Conservation (phyloP, 495 filamentous ascomycete species). For the Hyaloscypha bicolor region DNA sequence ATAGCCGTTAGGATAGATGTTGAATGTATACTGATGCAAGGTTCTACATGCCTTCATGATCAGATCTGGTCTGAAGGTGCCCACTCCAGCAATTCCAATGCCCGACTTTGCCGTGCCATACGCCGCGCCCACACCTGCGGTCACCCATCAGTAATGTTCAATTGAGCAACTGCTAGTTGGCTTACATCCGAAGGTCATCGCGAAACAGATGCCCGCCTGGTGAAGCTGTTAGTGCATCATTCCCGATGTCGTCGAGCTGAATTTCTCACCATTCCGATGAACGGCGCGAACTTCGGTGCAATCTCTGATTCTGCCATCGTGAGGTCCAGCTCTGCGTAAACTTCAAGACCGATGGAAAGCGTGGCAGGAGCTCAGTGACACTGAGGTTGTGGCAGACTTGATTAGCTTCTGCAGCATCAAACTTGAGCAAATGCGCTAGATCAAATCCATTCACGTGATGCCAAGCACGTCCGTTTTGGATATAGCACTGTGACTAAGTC, state of each 20-base stretch:
- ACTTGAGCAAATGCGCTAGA: neutral
- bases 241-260: constrained; percentile 9
- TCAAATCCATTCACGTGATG: neutral
- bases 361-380: neutral
- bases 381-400: neutral
- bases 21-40: neutral
- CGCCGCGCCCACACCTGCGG: constrained; percentile 82
- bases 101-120: constrained; percentile 98
- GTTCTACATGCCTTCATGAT: constrained; percentile 86
- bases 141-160: constrained; percentile 19
- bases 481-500: neutral
- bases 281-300: constrained; percentile 90
- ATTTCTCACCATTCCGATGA: constrained; percentile 89
- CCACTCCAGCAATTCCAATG: constrained; percentile 94
- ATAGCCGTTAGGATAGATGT: constrained; percentile 29
- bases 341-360: neutral
- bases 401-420: neutral
- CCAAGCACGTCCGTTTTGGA: neutral
- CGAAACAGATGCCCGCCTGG: constrained; percentile 85
- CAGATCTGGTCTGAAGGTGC: constrained; percentile 87
- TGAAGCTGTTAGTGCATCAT: constrained; percentile 39
- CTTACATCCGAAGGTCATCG: constrained; percentile 96
- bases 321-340: constrained; percentile 19
- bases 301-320: constrained; percentile 35
- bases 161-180: constrained; percentile 26